Evolutionary conservation across 129 eudicot species (phyloP).

Genomic region (Helianthus tuberosus): DNA sequence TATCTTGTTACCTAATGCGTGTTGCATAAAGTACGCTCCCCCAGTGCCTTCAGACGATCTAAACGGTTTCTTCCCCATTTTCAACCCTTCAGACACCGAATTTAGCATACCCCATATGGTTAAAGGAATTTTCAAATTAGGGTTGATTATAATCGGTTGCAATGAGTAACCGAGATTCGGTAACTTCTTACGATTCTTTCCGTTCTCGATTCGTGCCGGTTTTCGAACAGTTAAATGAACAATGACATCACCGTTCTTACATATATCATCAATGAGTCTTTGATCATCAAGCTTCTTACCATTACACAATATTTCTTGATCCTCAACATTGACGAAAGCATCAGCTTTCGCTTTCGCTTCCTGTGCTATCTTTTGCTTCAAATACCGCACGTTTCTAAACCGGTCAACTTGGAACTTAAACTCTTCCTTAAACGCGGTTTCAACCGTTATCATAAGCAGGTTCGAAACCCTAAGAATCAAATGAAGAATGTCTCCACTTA

Average conservation of each 20-base stretch:
- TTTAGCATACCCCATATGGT: constrained; percentile 41
- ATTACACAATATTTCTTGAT: constrained; percentile 56
- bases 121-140: constrained; percentile 34
- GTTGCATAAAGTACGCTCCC: constrained; percentile 68
- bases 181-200: constrained; percentile 25
- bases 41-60: constrained; percentile 71
- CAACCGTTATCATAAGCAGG: constrained; percentile 57
- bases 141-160: constrained; percentile 57
- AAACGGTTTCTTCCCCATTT: constrained; percentile 40
- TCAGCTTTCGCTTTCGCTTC: constrained; percentile 59
- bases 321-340: constrained; percentile 42
- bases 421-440: constrained; percentile 52
- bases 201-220: constrained; percentile 46
- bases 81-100: constrained; percentile 48
- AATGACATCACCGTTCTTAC: constrained; percentile 43
- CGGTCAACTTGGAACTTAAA: constrained; percentile 58
- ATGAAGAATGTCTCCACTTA: constrained; percentile 61
- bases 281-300: constrained; percentile 78
- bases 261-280: constrained; percentile 56
- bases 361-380: constrained; percentile 56
- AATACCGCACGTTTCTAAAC: constrained; percentile 50
- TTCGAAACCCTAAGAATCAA: constrained; percentile 62
- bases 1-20: constrained; percentile 44
- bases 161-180: constrained; percentile 37
- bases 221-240: constrained; percentile 66